Base-by-base conservation (phyloP, 1,284 basidiomycete genomes). In the Amylostereum areolatum region DNA sequence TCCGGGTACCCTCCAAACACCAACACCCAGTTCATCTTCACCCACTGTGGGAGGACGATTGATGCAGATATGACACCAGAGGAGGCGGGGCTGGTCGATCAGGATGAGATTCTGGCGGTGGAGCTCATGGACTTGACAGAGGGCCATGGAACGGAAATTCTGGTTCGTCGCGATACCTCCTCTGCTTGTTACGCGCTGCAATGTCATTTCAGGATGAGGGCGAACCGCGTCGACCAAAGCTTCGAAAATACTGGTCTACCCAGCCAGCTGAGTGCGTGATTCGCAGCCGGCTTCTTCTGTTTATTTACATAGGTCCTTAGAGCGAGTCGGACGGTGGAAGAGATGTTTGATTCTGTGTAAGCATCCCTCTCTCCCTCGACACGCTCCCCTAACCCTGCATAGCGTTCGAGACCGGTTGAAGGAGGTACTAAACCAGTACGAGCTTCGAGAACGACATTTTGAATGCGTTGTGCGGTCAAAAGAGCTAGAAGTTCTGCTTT, bases 401-500 rank as follows among this genome's bases (percentile, higher is more conserved):
- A 90, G 88, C 51, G 81, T 88, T 37, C 84, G 85, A 41, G 86
- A 89, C 66, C 81, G 89, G 42, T 71, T 92, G 64, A 92, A 90
- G 62, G 85, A 89, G 56, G 77, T 92, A 40, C 77, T 92, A 43
- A 78, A 81, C 32, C 89, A 91, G 60, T 92, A 92, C 59, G 85
- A 92, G 61, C 78, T 90, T 48, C 83, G 89, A 53, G 89, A 92
- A 67, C 82, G 81, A 61, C 89, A 92, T 72, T 92, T 91, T 57
- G 89, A 91, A 67, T 89, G 87, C 57, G 85, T 92, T 24, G 83
- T 92, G 51, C 83, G 89, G 41, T 91, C 89, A 36, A 92, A 92
- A 66, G 89, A 92, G 65, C 76, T 92, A 25, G 89, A 92, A 62
- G 85, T 92, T 5, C 66, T 92, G 18, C 72, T 92, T 12, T 89